Evolutionary conservation across 2,329 filamentous ascomycete genomes (phyloP).

Genomic region (Chaetothyriales sp.): DNA sequence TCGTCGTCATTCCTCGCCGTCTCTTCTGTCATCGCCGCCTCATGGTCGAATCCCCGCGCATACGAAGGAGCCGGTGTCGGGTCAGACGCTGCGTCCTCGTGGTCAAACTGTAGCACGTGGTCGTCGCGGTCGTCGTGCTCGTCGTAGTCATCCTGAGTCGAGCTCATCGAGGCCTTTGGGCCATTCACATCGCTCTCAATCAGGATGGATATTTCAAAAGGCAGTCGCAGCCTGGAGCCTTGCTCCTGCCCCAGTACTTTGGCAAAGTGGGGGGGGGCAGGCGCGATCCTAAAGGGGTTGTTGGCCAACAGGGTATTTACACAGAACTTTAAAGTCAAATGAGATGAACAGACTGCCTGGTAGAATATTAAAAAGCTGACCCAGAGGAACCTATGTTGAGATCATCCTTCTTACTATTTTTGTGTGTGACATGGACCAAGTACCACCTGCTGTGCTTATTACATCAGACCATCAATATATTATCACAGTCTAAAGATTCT

Average conservation of each 20-base stretch:
- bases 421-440: too few species aligned
- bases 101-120: background rate
- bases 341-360: too few species aligned
- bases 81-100: background rate
- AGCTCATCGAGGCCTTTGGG: slow-evolving; percentile 1
- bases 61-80: background rate
- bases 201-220: background rate
- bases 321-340: too few species aligned
- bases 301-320: too few species aligned
- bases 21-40: background rate
- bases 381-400: too few species aligned
- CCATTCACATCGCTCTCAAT: background rate
- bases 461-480: too few species aligned
- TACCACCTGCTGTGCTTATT: too few species aligned
- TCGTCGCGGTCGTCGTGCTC: background rate
- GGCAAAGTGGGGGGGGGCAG: background rate
- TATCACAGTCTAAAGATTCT: too few species aligned
- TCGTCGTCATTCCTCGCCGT: background rate
- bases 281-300: too few species aligned
- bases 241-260: background rate
- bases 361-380: too few species aligned
- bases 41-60: background rate
- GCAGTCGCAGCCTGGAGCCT: background rate
- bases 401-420: too few species aligned
- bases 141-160: background rate